Evolutionary conservation across 331 rosid species (phyloP).

Genomic region (Quercus tomentella): DNA sequence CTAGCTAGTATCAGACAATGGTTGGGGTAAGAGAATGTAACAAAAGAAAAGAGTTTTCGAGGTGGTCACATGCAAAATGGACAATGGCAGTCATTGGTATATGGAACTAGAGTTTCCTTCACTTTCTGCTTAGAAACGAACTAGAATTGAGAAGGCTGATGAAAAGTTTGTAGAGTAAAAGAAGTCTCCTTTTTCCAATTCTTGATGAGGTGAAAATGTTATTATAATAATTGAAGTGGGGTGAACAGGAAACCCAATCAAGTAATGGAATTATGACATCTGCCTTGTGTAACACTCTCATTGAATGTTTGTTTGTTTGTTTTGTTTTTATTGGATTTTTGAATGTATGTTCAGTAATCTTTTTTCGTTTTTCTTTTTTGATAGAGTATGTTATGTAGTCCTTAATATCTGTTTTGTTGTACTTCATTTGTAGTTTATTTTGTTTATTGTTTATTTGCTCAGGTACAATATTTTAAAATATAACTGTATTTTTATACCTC

Average conservation of each 20-base stretch:
- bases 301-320: too few species aligned
- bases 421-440: too few species aligned
- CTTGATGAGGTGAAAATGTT: neutral
- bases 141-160: neutral
- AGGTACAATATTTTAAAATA: too few species aligned
- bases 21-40: neutral
- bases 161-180: neutral
- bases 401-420: too few species aligned
- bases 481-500: too few species aligned
- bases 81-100: neutral
- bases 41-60: neutral
- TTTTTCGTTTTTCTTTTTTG: too few species aligned
- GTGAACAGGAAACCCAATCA: neutral
- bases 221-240: neutral
- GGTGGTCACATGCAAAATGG: neutral
- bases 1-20: neutral
- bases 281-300: neutral
- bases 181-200: neutral
- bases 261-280: slow-evolving; percentile 3
- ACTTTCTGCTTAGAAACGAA: slow-evolving; percentile 7
- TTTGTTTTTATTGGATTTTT: neutral
- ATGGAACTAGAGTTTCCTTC: slow-evolving; percentile 2
- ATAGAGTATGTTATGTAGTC: too few species aligned
- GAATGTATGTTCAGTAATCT: neutral
- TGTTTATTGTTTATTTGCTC: too few species aligned